These are phyloP conservation scores for Suhomyces kunorum DNA, from an alignment of 1,139 yeast species.

Conservation along the genomic window DNA sequence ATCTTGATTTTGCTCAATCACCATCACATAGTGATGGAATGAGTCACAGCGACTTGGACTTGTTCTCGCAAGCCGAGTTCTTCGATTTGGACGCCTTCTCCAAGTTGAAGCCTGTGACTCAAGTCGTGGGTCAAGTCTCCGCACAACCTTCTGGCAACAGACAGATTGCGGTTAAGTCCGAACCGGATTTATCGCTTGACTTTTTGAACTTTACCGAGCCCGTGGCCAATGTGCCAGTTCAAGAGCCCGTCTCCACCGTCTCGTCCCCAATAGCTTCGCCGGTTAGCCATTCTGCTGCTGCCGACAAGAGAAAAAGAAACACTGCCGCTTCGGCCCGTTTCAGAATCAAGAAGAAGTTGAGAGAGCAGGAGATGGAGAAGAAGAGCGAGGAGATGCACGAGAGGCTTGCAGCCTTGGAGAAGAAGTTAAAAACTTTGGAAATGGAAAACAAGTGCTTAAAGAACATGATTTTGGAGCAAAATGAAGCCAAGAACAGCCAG, in stretches of 20 bases:
- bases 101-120: constrained; percentile 23
- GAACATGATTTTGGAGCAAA: constrained; percentile 49
- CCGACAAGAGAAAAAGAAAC: constrained; percentile 66
- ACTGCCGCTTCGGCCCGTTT: constrained; percentile 83
- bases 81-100: constrained; percentile 49
- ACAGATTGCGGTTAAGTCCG: constrained; percentile 13
- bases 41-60: constrained; percentile 38
- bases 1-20: constrained; percentile 33
- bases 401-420: constrained; percentile 40
- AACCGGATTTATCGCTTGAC: constrained; percentile 14
- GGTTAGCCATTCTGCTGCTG: constrained; percentile 18
- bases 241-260: constrained; percentile 6
- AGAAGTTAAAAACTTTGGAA: constrained; percentile 54
- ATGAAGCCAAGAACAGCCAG: constrained; percentile 43
- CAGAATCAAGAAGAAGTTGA: constrained; percentile 76
- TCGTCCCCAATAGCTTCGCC: constrained; percentile 16
- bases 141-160: constrained; percentile 6
- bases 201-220: constrained; percentile 12
- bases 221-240: constrained; percentile 1
- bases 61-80: constrained; percentile 49
- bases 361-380: constrained; percentile 77
- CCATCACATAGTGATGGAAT: constrained; percentile 19
- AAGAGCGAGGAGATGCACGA: constrained; percentile 47
- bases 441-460: constrained; percentile 78
- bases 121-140: constrained; percentile 11